A percentile compares a stretch with the other conserved stretches of the same genome.
Evolutionary conservation across 2,329 filamentous ascomycete species (phyloP).

Genomic region (Cadophora sp.): DNA sequence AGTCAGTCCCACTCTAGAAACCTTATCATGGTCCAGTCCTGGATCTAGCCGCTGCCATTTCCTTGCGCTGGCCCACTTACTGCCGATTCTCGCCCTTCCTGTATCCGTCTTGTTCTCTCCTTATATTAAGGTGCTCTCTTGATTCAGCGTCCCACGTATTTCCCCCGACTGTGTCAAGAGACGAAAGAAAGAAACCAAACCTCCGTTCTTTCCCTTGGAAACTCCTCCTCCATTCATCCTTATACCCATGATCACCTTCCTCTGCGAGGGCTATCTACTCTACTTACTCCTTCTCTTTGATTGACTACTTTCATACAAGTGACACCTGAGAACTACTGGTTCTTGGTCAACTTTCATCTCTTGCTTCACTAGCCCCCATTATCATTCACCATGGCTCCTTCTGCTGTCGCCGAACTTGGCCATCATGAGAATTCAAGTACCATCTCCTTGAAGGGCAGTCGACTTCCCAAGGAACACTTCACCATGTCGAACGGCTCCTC

Average conservation of each 20-base stretch:
- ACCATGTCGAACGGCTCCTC: constrained; percentile 11
- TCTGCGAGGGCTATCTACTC: constrained; percentile 30
- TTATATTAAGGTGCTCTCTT: constrained; percentile 25
- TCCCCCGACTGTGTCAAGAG: constrained; percentile 15
- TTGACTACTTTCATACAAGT: constrained; percentile 6
- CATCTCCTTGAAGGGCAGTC: constrained; percentile 5
- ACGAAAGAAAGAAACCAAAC: not conserved
- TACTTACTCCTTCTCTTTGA: constrained; percentile 33
- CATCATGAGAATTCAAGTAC: constrained; percentile 17
- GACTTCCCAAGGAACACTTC: constrained; percentile 25
- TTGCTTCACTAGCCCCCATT: constrained; percentile 12
- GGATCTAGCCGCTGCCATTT: constrained; percentile 16
- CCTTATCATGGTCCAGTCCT: constrained; percentile 22
- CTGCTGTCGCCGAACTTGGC: constrained; percentile 27
- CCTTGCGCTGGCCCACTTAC: constrained; percentile 6
- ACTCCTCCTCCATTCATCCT: not conserved
- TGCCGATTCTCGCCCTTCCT: constrained; percentile 20
- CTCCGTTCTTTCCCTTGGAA: not conserved
- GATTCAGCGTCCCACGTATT: constrained; percentile 15
- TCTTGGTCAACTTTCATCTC: not conserved
- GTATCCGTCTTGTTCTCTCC: constrained; percentile 21
- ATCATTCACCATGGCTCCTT: constrained; percentile 32
- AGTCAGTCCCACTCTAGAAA: constrained; percentile 7
- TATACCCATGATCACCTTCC: constrained; percentile 31
- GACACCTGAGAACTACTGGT: not conserved